These are phyloP conservation scores for Pestalotiopsis sp. DNA, from an alignment of 2,329 filamentous ascomycete genomes.

Conservation along the genomic window DNA sequence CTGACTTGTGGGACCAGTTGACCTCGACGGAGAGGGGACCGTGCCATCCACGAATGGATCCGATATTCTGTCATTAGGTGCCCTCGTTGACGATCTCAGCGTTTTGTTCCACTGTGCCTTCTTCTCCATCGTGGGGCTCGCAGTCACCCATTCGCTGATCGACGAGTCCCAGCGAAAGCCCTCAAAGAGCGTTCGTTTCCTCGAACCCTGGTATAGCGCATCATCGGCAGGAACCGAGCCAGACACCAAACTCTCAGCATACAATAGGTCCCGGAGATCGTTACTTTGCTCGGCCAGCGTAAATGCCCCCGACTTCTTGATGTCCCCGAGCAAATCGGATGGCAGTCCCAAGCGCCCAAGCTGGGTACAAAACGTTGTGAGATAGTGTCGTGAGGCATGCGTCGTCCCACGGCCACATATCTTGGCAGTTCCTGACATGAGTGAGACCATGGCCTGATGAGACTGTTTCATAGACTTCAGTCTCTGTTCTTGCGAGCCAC, in stretches of 20 bases:
- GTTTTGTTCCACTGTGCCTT: slow-evolving; percentile 5
- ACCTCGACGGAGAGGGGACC: not conserved
- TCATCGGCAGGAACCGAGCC: not conserved
- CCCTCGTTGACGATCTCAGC: slow-evolving; percentile 18
- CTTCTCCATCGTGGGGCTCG: slow-evolving; percentile 41
- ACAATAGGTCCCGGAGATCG: slow-evolving; percentile 55
- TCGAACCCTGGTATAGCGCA: not conserved
- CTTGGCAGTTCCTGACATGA: slow-evolving; percentile 32
- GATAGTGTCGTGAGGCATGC: slow-evolving; percentile 28
- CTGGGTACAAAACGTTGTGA: slow-evolving; percentile 40
- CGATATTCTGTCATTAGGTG: not conserved
- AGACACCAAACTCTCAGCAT: slow-evolving; percentile 48
- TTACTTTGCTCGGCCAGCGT: slow-evolving; percentile 54
- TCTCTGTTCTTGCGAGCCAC: not conserved
- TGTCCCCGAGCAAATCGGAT: slow-evolving; percentile 34
- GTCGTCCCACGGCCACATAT: slow-evolving; percentile 30
- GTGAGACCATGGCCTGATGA: slow-evolving; percentile 28
- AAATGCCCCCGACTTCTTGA: slow-evolving; percentile 53
- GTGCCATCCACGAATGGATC: not conserved
- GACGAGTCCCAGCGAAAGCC: slow-evolving; percentile 57
- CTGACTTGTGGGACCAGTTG: not conserved
- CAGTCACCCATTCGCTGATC: slow-evolving; percentile 59
- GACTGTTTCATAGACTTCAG: not conserved
- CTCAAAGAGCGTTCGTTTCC: slow-evolving; percentile 25
- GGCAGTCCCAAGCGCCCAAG: slow-evolving; percentile 39